Conservation (phyloP, 345 rosid genomes). For the Noccaea caerulescens region DNA sequence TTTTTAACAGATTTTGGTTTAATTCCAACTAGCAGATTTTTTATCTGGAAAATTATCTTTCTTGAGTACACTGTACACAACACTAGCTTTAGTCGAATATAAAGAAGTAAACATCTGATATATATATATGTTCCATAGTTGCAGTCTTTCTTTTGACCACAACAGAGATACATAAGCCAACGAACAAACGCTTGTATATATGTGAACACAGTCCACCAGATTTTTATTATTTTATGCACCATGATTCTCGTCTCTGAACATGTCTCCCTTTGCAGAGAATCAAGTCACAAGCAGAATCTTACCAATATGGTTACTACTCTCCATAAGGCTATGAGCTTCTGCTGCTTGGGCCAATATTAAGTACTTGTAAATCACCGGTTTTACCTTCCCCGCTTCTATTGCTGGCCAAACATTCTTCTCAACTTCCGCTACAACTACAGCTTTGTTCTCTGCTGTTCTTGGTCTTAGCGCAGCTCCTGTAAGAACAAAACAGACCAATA, state of each 20-base stretch:
- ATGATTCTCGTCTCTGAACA: not conserved
- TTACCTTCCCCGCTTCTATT: conserved; percentile 68
- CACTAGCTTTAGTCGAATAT: not conserved
- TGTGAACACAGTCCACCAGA: conserved; percentile 8
- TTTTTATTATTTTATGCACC: conserved; percentile 7
- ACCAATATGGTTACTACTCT: conserved; percentile 77
- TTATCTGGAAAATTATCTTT: not conserved
- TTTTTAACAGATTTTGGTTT: not conserved
- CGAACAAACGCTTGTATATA: conserved; percentile 20
- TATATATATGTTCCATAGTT: conserved; percentile 5
- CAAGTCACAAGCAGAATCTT: conserved; percentile 73
- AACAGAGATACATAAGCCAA: conserved; percentile 15
- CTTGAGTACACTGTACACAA: not conserved
- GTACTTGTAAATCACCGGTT: conserved; percentile 62
- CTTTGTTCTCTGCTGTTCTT: conserved; percentile 75
- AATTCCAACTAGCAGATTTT: not conserved
- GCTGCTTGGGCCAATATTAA: conserved; percentile 65
- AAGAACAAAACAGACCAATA: conserved; percentile 11
- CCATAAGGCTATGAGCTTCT: conserved; percentile 76
- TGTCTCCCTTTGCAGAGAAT: conserved; percentile 21
- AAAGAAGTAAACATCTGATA: conserved; percentile 5
- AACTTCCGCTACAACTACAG: conserved; percentile 67
- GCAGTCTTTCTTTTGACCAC: conserved; percentile 3
- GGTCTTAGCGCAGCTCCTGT: conserved; percentile 80
- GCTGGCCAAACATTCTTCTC: conserved; percentile 89